Conservation (phyloP, 331 rosid genomes). For the Quercus phellos region DNA sequence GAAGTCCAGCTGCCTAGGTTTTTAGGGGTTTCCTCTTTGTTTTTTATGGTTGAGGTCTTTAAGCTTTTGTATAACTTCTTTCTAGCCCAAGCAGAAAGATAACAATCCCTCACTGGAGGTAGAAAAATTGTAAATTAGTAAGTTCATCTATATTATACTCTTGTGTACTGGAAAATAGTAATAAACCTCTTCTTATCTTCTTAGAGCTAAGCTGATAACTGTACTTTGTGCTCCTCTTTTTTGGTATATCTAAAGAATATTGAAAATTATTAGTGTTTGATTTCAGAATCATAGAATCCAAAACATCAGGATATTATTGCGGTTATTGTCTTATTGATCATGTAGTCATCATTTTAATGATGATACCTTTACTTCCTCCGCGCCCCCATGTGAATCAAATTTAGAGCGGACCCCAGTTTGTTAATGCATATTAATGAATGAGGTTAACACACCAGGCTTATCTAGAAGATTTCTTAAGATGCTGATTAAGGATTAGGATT, state of each 20-base stretch:
- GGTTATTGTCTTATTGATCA: not conserved
- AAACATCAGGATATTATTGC: not conserved
- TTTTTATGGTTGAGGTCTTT: not conserved
- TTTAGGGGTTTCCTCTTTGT: not conserved
- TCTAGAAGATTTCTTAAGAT: not conserved
- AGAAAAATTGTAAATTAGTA: constrained; percentile 8
- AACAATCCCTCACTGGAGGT: not conserved
- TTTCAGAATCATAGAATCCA: not conserved
- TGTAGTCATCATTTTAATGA: not conserved
- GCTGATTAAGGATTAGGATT: too few relatives aligned
- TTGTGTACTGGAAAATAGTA: not conserved
- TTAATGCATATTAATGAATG: not conserved
- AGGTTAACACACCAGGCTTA: not conserved
- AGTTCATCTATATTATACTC: not conserved
- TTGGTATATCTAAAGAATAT: not conserved
- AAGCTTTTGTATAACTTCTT: not conserved
- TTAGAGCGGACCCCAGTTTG: not conserved
- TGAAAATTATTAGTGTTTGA: not conserved
- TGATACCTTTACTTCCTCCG: too few relatives aligned
- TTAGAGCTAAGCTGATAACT: not conserved
- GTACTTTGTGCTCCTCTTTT: not conserved
- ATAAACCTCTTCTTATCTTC: not conserved
- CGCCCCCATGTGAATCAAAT: not conserved
- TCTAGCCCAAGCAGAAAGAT: constrained; percentile 6
- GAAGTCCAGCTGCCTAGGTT: not conserved